phyloP scores from a whole-genome alignment of 345 rosid species.

The Cardamine occulta region DNA sequence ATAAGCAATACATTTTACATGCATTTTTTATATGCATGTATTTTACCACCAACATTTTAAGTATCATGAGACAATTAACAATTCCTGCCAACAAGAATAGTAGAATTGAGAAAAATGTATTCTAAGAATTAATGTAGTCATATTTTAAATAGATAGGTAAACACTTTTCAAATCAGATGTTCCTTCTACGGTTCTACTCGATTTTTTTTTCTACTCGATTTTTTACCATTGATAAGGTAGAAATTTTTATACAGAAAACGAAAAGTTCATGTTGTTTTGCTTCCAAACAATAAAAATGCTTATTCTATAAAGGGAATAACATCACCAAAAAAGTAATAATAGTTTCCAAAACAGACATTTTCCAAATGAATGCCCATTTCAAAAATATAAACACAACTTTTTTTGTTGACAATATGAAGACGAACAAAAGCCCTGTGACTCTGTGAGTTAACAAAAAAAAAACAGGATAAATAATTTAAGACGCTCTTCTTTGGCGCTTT shows the following conservation, averaged over 20 bases:
- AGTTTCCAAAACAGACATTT: constrained; percentile 19
- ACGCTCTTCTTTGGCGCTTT: no score
- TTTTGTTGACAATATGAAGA: neutral
- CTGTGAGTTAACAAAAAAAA: neutral
- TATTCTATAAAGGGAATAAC: neutral
- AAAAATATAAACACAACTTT: neutral
- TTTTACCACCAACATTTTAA: no score
- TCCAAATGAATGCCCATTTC: neutral
- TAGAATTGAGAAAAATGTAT: neutral
- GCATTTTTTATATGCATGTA: no score
- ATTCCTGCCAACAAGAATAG: neutral
- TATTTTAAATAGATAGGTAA: no score
- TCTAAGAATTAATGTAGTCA: neutral
- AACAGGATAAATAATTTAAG: no score
- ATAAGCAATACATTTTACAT: no score
- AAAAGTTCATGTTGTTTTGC: no score
- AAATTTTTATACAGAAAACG: no score
- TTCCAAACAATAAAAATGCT: neutral
- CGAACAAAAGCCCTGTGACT: no score
- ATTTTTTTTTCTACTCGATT: no score
- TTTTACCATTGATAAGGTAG: neutral
- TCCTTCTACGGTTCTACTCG: no score
- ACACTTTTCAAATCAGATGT: no score
- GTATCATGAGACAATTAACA: neutral
- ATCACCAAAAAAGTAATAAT: neutral